A percentile compares a stretch with the other conserved stretches of the same genome.
Conservation (phyloP, 768 basidiomycete genomes). For the Lactarius akahatsu region DNA sequence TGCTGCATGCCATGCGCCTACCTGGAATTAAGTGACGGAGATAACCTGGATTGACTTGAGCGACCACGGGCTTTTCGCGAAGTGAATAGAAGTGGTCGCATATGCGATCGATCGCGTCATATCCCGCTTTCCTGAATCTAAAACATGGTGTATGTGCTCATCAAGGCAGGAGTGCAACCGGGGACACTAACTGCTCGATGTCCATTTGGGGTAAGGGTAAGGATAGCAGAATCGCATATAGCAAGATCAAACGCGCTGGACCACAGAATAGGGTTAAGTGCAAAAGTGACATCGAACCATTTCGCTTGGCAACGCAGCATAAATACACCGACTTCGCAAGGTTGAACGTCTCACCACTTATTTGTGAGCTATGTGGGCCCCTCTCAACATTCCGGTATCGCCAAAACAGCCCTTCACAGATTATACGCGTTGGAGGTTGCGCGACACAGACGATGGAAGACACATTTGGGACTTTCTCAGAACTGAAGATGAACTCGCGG, state of each 20-base stretch:
- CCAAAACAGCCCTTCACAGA: slow-evolving; percentile 68
- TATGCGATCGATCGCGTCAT: slow-evolving; percentile 84
- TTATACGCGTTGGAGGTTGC: slow-evolving; percentile 75
- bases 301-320: background rate
- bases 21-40: slow-evolving; percentile 66
- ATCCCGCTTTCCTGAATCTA: slow-evolving; percentile 84
- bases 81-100: slow-evolving; percentile 84
- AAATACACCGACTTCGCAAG: background rate
- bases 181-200: slow-evolving; percentile 17
- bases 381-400: slow-evolving; percentile 51
- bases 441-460: slow-evolving; percentile 71
- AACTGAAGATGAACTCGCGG: slow-evolving; percentile 56
- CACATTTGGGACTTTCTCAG: slow-evolving; percentile 84
- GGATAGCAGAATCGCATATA: too few species aligned
- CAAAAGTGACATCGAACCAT: background rate
- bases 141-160: slow-evolving; percentile 36
- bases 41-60: slow-evolving; percentile 85
- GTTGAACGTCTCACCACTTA: background rate
- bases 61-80: slow-evolving; percentile 59
- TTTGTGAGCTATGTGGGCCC: slow-evolving; percentile 33
- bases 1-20: slow-evolving; percentile 35
- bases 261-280: slow-evolving; percentile 4
- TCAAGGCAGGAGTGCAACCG: slow-evolving; percentile 36
- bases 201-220: slow-evolving; percentile 22
- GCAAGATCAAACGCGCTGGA: too few species aligned